Percentiles rank a stretch among this genome's conserved stretches.
phyloP scores from a whole-genome alignment of 805 yeast genomes.

The Danielia reshetovae region DNA sequence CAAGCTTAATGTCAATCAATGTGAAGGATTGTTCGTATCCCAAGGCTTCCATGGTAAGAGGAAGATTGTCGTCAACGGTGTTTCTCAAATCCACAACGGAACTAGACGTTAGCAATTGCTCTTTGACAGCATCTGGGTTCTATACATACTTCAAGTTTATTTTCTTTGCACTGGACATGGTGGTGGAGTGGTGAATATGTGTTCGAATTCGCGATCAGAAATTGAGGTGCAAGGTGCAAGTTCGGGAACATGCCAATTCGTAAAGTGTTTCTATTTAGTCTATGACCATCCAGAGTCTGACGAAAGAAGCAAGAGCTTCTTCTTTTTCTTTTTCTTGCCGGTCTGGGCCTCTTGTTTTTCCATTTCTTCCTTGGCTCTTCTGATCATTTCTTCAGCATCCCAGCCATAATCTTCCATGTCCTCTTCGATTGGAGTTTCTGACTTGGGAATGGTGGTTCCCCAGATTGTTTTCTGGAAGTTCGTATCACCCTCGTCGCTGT shows the following conservation, averaged over 20 bases:
- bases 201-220: not conserved
- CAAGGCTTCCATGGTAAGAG: conserved; percentile 36
- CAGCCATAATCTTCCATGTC: conserved; percentile 36
- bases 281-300: conserved; percentile 9
- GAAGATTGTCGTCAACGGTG: conserved; percentile 47
- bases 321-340: conserved; percentile 33
- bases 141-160: conserved; percentile 24
- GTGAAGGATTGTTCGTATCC: conserved; percentile 48
- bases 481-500: conserved; percentile 7
- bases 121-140: not conserved
- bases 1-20: conserved; percentile 44
- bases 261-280: not conserved
- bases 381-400: conserved; percentile 50
- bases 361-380: conserved; percentile 49
- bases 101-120: conserved; percentile 23
- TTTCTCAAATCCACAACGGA: conserved; percentile 46
- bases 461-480: conserved; percentile 49
- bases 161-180: conserved; percentile 18
- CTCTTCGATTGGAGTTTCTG: conserved; percentile 27
- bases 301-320: conserved; percentile 39
- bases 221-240: not conserved
- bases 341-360: conserved; percentile 19
- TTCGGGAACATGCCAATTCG: not conserved
- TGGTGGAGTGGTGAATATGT: not conserved
- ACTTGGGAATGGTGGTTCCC: conserved; percentile 62